A percentile compares a stretch with the other conserved stretches of the same genome.
phyloP scores from a whole-genome alignment of 1,139 yeast genomes.

The Tardiomyces depauwii region DNA sequence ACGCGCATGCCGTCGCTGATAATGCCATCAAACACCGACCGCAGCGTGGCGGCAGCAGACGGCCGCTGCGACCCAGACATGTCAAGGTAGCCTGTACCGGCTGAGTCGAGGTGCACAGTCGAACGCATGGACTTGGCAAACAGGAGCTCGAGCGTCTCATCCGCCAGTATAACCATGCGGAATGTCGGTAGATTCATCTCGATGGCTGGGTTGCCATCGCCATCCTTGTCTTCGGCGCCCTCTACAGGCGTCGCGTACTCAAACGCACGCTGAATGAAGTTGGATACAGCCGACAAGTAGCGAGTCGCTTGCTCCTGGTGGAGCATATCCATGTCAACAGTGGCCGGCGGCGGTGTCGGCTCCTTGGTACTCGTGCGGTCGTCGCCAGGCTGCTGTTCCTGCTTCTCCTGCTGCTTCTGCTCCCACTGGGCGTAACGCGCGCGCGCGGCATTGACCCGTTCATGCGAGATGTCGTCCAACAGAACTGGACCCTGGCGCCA shows the following conservation, averaged over 20 bases:
- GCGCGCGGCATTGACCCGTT: neutral
- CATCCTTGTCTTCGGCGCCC: constrained; percentile 4
- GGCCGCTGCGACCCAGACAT: constrained; percentile 24
- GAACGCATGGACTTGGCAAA: constrained; percentile 57
- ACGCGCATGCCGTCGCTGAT: constrained; percentile 88
- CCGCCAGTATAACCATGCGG: constrained; percentile 89
- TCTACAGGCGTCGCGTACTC: constrained; percentile 47
- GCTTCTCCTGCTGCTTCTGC: constrained; percentile 10
- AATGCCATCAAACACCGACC: constrained; percentile 85
- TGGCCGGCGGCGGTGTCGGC: neutral
- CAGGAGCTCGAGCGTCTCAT: constrained; percentile 80
- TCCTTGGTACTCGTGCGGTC: neutral
- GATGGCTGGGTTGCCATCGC: constrained; percentile 21
- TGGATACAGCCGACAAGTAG: constrained; percentile 78
- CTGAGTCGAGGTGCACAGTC: constrained; percentile 55
- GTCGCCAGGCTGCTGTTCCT: constrained; percentile 10
- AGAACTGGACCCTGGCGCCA: constrained; percentile 23
- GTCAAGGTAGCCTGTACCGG: constrained; percentile 23
- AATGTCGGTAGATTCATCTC: constrained; percentile 77
- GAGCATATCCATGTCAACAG: constrained; percentile 33
- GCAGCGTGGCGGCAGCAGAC: constrained; percentile 40
- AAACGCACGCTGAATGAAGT: constrained; percentile 76
- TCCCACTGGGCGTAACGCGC: constrained; percentile 1
- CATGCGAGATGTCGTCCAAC: constrained; percentile 5
- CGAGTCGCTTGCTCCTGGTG: constrained; percentile 67